Evolutionary conservation across 768 basidiomycete species (phyloP).

Genomic region (Phallus indusiatus): DNA sequence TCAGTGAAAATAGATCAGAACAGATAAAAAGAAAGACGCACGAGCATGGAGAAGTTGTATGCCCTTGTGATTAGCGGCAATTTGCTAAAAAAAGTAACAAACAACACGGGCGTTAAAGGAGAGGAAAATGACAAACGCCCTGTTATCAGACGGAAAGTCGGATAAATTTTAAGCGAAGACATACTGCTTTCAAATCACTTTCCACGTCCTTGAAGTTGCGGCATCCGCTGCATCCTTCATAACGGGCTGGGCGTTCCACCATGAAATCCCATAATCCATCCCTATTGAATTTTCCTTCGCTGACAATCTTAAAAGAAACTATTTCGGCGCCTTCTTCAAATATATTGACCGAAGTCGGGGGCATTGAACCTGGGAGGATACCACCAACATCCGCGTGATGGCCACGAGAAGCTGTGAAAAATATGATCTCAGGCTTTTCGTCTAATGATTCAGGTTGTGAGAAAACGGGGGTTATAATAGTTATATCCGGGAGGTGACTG

Average conservation of each 20-base stretch:
- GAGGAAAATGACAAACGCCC: neutral
- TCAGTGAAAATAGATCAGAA: neutral
- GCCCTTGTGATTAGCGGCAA: conserved; percentile 90
- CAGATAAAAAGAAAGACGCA: conserved; percentile 25
- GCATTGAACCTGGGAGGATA: conserved; percentile 91
- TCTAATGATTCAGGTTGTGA: conserved; percentile 30
- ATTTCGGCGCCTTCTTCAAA: conserved; percentile 94
- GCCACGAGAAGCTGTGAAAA: conserved; percentile 88
- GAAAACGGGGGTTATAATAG: conserved; percentile 91
- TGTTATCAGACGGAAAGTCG: neutral
- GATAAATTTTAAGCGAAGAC: conserved; percentile 18
- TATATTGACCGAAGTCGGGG: conserved; percentile 81
- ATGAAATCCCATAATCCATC: conserved; percentile 69
- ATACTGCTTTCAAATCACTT: conserved; percentile 82
- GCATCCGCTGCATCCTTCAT: conserved; percentile 82
- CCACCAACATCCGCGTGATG: conserved; percentile 95
- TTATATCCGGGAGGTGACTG: conserved; percentile 79
- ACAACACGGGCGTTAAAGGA: neutral
- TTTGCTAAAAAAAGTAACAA: conserved; percentile 47
- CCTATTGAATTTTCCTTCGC: conserved; percentile 69
- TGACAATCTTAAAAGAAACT: conserved; percentile 85
- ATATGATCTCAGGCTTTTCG: conserved; percentile 60
- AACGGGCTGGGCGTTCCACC: conserved; percentile 70
- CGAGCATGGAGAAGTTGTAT: conserved; percentile 75
- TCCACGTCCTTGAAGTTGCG: conserved; percentile 83